Percentiles rank a stretch among this genome's conserved stretches.
These are phyloP conservation scores for Phyllosticta capitalensis DNA, from an alignment of 2,329 filamentous ascomycete genomes.

Conservation along the genomic window DNA sequence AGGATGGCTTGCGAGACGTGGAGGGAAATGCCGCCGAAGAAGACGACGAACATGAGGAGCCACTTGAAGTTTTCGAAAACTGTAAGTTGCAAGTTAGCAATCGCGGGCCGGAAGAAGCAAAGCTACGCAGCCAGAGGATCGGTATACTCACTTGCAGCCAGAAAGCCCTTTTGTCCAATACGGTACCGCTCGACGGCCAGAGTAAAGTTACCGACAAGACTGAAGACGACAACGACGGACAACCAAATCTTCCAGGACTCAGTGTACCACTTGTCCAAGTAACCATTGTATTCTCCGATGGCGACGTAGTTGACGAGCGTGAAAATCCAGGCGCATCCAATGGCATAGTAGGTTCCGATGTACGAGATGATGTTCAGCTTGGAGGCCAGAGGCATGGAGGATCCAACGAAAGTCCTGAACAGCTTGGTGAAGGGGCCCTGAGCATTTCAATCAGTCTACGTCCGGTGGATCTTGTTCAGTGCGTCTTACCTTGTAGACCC, in stretches of 20 bases:
- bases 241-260: slow-evolving; percentile 11
- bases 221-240: slow-evolving; percentile 8
- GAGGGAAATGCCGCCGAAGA: slow-evolving; percentile 14
- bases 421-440: slow-evolving; percentile 55
- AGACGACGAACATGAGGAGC: slow-evolving; percentile 14
- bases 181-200: slow-evolving; percentile 8
- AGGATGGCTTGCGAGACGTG: slow-evolving; percentile 13
- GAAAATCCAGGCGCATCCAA: slow-evolving; percentile 57
- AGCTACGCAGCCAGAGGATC: neutral
- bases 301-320: slow-evolving; percentile 62
- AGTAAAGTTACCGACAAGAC: neutral
- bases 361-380: slow-evolving; percentile 65
- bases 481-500: slow-evolving; percentile 38
- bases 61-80: slow-evolving; percentile 15
- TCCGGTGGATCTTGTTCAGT: no score
- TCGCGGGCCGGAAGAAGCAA: neutral
- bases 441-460: no score
- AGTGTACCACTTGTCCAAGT: slow-evolving; percentile 7
- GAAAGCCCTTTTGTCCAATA: neutral
- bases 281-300: slow-evolving; percentile 60
- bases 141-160: neutral
- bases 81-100: neutral
- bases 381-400: slow-evolving; percentile 53
- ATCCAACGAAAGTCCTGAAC: slow-evolving; percentile 51
- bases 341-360: slow-evolving; percentile 63